These are phyloP conservation scores for Crithidia sp. DNA, from an alignment of 208 protist species.

Conservation along the genomic window DNA sequence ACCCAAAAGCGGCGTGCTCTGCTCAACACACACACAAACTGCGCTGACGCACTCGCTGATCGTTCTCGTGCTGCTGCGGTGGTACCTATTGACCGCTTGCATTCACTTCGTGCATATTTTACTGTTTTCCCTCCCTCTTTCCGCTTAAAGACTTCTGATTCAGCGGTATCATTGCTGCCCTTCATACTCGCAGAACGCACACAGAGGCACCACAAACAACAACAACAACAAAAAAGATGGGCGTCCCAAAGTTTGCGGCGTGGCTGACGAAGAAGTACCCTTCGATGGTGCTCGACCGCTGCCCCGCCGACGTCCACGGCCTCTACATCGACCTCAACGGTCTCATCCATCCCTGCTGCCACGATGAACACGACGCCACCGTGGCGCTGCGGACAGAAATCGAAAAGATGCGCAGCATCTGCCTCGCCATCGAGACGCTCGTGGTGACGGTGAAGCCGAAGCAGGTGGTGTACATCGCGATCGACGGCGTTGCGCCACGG, in stretches of 20 bases:
- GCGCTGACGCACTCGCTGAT: too few species aligned
- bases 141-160: too few species aligned
- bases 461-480: constrained; percentile 96
- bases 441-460: constrained; percentile 95
- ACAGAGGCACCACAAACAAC: neutral
- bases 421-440: constrained; percentile 96
- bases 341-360: constrained; percentile 98
- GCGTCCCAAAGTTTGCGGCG: constrained; percentile 82
- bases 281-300: constrained; percentile 45
- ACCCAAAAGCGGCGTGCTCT: too few species aligned
- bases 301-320: constrained; percentile 65
- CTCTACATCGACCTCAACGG: constrained; percentile 96
- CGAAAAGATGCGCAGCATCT: constrained; percentile 86
- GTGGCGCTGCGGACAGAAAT: constrained; percentile 67
- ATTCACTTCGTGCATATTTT: too few species aligned
- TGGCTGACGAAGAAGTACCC: constrained; percentile 89
- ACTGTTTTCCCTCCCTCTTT: too few species aligned
- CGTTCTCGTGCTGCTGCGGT: too few species aligned
- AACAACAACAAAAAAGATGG: constrained; percentile 44
- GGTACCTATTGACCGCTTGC: too few species aligned
- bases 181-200: neutral
- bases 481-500: constrained; percentile 98
- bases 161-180: too few species aligned
- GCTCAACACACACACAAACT: constrained; percentile 7
- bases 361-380: constrained; percentile 89